These are phyloP conservation scores for Erythrophleum fordii DNA, from an alignment of 306 rosid species.

Conservation along the genomic window DNA sequence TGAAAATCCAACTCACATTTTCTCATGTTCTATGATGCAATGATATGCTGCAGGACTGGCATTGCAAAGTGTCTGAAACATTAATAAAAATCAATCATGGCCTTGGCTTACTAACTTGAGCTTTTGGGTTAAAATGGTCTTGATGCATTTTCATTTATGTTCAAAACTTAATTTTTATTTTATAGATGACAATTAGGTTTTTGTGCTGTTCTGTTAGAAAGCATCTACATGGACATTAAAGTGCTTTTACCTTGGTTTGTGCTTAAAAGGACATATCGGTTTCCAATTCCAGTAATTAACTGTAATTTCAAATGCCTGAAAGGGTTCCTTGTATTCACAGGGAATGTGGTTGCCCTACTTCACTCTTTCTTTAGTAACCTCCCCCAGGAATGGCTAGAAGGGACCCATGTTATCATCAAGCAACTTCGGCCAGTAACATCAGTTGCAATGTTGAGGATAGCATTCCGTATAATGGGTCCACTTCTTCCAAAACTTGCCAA, in stretches of 20 bases:
- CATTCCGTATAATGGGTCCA: constrained; percentile 90
- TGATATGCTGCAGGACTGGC: constrained; percentile 1
- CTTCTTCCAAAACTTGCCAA: constrained; percentile 97
- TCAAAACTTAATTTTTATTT: neutral
- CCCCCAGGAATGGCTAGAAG: constrained; percentile 97
- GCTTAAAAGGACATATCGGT: constrained; percentile 26
- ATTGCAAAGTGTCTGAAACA: constrained; percentile 9
- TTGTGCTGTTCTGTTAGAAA: constrained; percentile 11
- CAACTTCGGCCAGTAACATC: constrained; percentile 91
- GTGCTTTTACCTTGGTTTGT: constrained; percentile 16
- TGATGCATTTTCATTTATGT: neutral
- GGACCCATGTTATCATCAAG: constrained; percentile 72
- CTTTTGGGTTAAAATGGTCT: neutral
- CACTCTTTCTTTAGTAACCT: constrained; percentile 96
- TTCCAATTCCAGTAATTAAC: constrained; percentile 20
- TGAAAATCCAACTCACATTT: constrained; percentile 5
- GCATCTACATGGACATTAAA: constrained; percentile 35
- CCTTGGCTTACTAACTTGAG: neutral
- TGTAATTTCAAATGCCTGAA: constrained; percentile 23
- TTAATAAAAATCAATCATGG: neutral
- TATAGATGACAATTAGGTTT: constrained; percentile 22
- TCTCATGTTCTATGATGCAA: constrained; percentile 6
- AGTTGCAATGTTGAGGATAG: constrained; percentile 96
- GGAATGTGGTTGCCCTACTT: constrained; percentile 91
- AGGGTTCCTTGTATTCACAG: constrained; percentile 50